phyloP scores from a whole-genome alignment of 352 stramenopile genomes.

The Globisporangium emineosum region DNA sequence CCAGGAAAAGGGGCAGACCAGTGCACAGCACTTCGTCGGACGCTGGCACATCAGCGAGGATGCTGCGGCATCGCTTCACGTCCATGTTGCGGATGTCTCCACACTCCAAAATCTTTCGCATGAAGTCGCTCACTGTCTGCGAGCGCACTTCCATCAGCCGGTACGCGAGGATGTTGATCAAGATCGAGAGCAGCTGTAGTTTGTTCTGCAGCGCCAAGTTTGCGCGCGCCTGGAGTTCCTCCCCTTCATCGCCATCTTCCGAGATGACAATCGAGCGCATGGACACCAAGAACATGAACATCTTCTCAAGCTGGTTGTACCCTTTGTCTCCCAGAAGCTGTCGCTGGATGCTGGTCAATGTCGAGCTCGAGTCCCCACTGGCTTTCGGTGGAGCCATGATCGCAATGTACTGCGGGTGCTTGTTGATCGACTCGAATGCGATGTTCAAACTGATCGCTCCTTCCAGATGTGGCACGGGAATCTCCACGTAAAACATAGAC shows the following conservation, averaged over 20 bases:
- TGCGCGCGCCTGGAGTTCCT: constrained; percentile 33
- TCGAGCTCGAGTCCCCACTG: constrained; percentile 17
- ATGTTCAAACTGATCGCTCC: constrained; percentile 78
- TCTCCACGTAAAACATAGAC: constrained; percentile 87
- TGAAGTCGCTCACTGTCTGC: constrained; percentile 47
- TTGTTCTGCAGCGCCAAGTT: constrained; percentile 84
- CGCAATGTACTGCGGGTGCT: constrained; percentile 76
- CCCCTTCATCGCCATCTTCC: constrained; percentile 18
- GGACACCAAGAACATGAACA: constrained; percentile 81
- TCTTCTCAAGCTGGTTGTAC: constrained; percentile 86
- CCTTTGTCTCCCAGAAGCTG: constrained; percentile 81
- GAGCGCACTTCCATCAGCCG: constrained; percentile 67
- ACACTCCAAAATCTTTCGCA: constrained; percentile 39
- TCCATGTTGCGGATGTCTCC: constrained; percentile 25
- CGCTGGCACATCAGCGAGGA: constrained; percentile 48
- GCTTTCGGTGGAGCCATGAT: constrained; percentile 44
- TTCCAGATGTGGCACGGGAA: constrained; percentile 68
- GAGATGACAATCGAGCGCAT: constrained; percentile 74
- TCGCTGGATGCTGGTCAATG: constrained; percentile 50
- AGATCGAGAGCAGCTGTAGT: constrained; percentile 74
- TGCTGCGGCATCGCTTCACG: constrained; percentile 36
- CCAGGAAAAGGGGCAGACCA: constrained; percentile 70
- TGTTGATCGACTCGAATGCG: constrained; percentile 76
- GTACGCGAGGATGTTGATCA: constrained; percentile 83
- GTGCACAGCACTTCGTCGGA: constrained; percentile 65